Evolutionary conservation across 176 grass and related monocot genomes (phyloP).

Genomic region (Paspalum notatum): DNA sequence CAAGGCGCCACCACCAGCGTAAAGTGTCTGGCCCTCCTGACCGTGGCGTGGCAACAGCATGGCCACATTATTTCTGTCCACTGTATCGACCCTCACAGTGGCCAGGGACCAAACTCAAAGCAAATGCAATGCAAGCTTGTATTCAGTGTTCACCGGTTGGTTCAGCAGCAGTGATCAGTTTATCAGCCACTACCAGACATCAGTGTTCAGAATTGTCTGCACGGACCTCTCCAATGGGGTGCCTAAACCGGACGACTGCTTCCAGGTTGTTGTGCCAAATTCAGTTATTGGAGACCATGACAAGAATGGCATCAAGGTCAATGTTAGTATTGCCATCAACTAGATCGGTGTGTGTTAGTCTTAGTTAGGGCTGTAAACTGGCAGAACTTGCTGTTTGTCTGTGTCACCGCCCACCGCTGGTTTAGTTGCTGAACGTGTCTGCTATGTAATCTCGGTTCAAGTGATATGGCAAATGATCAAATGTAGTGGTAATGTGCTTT

Average conservation of each 20-base stretch:
- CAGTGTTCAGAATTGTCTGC: not conserved
- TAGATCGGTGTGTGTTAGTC: not conserved
- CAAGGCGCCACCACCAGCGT: too few species aligned
- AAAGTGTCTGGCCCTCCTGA: not conserved
- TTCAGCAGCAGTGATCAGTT: too few species aligned
- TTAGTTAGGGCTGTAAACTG: not conserved
- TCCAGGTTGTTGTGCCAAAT: not conserved
- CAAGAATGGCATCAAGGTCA: rapidly evolving
- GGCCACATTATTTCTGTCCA: not conserved
- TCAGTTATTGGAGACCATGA: not conserved
- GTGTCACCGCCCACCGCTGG: not conserved
- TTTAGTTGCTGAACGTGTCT: not conserved
- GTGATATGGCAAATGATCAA: not conserved
- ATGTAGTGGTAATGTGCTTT: not conserved
- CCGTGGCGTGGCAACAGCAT: not conserved
- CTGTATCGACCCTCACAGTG: not conserved
- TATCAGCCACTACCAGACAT: not conserved
- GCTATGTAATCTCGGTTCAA: not conserved
- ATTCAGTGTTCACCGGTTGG: too few species aligned
- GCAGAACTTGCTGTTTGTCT: not conserved
- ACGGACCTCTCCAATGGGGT: conserved; percentile 9
- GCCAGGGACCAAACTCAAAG: not conserved
- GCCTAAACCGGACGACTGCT: not conserved
- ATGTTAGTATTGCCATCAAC: not conserved
- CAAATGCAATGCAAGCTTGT: too few species aligned